phyloP scores from a whole-genome alignment of 495 filamentous ascomycete genomes.

The Neurospora discreta region DNA sequence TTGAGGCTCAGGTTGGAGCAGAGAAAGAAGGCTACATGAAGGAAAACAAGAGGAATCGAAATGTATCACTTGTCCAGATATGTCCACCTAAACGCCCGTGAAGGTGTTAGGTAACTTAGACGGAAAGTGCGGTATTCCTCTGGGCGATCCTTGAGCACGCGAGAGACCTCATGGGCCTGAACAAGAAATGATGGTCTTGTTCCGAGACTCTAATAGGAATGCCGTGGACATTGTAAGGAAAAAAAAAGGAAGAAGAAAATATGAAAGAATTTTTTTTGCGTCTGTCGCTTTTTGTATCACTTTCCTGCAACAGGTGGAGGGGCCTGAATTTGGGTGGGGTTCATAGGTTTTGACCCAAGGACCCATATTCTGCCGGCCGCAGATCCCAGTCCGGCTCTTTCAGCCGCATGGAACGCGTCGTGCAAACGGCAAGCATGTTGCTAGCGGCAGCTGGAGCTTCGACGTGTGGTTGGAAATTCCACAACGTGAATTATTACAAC shows the following conservation, averaged over 20 bases:
- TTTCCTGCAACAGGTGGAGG: background rate
- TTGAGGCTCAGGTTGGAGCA: slow-evolving; percentile 84
- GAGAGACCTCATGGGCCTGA: slow-evolving; percentile 75
- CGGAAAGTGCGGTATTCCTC: slow-evolving; percentile 57
- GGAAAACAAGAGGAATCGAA: slow-evolving; percentile 6
- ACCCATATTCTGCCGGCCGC: background rate
- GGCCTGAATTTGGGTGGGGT: background rate
- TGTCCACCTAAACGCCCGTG: slow-evolving; percentile 33
- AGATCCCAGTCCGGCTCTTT: background rate
- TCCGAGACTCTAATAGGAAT: slow-evolving; percentile 99
- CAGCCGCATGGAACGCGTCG: background rate
- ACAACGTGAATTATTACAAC: background rate
- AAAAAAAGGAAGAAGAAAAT: slow-evolving; percentile 36
- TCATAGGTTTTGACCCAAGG: background rate
- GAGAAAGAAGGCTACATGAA: slow-evolving; percentile 33
- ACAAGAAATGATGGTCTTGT: slow-evolving; percentile 87
- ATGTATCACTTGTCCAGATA: slow-evolving; percentile 37
- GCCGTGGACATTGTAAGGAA: slow-evolving; percentile 73
- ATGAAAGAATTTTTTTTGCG: slow-evolving; percentile 12
- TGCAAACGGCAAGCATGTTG: background rate
- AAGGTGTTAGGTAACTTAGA: slow-evolving; percentile 48
- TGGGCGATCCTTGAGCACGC: slow-evolving; percentile 99
- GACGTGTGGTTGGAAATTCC: background rate
- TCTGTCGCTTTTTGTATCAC: background rate
- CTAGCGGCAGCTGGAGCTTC: background rate